Evolutionary conservation across 306 rosid species (phyloP).

Genomic region (Quercus suber): DNA sequence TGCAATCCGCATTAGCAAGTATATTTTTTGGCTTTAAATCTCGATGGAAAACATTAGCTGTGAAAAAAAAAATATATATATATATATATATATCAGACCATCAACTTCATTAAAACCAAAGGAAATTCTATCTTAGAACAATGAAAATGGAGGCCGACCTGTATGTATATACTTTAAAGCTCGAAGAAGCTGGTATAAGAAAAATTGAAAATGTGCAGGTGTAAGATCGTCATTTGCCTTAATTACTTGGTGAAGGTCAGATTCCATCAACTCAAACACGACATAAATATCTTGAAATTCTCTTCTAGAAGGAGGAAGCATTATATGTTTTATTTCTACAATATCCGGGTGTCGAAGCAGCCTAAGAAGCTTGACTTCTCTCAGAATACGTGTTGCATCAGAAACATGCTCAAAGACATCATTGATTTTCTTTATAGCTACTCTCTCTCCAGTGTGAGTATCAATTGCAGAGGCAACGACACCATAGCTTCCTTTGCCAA

Average conservation of each 20-base stretch:
- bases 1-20: conserved; percentile 77
- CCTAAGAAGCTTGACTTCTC: conserved; percentile 69
- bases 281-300: conserved; percentile 65
- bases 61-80: background rate
- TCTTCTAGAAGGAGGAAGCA: conserved; percentile 65
- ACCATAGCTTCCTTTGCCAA: conserved; percentile 72
- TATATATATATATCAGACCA: conserved; percentile 8
- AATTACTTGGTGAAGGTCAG: conserved; percentile 65
- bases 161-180: conserved; percentile 69
- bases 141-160: conserved; percentile 33
- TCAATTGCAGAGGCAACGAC: conserved; percentile 73
- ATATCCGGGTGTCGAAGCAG: conserved; percentile 66
- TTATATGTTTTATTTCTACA: conserved; percentile 63
- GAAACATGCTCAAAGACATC: conserved; percentile 68
- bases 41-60: conserved; percentile 63
- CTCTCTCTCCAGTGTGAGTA: conserved; percentile 61
- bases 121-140: background rate
- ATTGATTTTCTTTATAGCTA: conserved; percentile 65
- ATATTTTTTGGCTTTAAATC: conserved; percentile 74
- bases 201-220: conserved; percentile 57
- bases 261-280: conserved; percentile 73
- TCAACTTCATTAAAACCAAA: background rate
- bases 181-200: conserved; percentile 71
- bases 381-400: conserved; percentile 55
- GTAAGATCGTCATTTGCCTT: conserved; percentile 60